A percentile compares a stretch with the other conserved stretches of the same genome.
These are phyloP conservation scores for Phytopythium vexans DNA, from an alignment of 352 stramenopile species.

Conservation along the genomic window DNA sequence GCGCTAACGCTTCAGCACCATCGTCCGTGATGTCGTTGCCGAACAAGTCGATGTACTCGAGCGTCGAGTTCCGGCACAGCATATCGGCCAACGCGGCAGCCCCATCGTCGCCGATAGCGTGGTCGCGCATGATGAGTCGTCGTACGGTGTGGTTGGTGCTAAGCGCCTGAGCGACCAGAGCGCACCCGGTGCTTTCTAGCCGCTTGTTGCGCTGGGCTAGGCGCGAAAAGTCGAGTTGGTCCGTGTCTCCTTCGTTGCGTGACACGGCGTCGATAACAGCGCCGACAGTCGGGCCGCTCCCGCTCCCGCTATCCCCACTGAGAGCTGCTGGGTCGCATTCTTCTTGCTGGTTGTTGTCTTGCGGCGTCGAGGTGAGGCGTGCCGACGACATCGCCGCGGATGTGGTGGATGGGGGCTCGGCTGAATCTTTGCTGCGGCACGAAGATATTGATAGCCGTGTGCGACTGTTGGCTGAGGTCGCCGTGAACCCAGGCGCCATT, in stretches of 20 bases:
- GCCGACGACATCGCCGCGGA: no score
- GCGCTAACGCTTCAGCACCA: constrained; percentile 51
- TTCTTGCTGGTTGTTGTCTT: no score
- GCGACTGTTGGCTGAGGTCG: no score
- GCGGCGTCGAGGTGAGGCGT: no score
- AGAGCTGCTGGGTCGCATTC: no score
- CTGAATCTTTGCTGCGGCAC: no score
- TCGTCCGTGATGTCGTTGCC: constrained; percentile 68
- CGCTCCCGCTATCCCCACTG: no score
- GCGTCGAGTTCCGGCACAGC: constrained; percentile 62
- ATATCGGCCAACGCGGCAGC: constrained; percentile 65
- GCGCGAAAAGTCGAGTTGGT: constrained; percentile 69
- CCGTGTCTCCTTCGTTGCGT: constrained; percentile 58
- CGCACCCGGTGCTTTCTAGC: constrained; percentile 43
- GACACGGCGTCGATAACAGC: constrained; percentile 50
- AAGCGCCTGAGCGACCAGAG: constrained; percentile 65
- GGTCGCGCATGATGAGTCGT: constrained; percentile 62
- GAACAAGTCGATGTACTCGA: constrained; percentile 66
- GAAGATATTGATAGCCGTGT: no score
- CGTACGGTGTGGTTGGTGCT: constrained; percentile 56
- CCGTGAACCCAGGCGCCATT: no score
- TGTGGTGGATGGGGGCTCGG: no score
- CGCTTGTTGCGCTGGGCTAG: constrained; percentile 54
- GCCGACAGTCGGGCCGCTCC: constrained; percentile 43
- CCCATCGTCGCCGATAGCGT: constrained; percentile 62